phyloP scores from a whole-genome alignment of 139 green algal genomes.

The Chlorella sp. region DNA sequence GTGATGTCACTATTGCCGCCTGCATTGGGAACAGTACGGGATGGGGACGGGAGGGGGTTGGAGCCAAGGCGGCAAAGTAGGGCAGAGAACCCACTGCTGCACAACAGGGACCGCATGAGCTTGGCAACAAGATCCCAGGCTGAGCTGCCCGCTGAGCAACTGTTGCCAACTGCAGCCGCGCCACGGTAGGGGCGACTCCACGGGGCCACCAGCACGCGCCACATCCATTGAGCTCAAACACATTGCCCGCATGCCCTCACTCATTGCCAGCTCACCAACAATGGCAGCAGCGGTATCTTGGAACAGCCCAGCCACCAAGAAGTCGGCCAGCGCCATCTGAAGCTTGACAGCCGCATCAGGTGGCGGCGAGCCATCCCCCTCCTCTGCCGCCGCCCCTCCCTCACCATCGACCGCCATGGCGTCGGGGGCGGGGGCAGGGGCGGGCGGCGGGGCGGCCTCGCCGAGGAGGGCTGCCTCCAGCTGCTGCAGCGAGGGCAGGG shows the following conservation, averaged over 20 bases:
- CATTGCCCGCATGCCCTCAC: too few relatives aligned
- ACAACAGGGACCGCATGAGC: too few relatives aligned
- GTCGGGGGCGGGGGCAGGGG: neutral
- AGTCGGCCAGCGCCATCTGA: slow-evolving; percentile 52
- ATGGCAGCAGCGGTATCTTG: slow-evolving; percentile 12
- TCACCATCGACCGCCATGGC: too few relatives aligned
- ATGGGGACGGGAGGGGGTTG: too few relatives aligned
- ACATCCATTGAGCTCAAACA: too few relatives aligned
- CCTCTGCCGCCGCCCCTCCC: slow-evolving; percentile 1
- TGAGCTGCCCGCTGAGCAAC: too few relatives aligned
- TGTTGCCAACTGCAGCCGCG: too few relatives aligned
- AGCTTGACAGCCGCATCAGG: slow-evolving; percentile 28
- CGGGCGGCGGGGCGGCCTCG: neutral
- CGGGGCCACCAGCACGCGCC: too few relatives aligned
- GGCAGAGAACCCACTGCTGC: too few relatives aligned
- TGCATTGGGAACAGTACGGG: neutral
- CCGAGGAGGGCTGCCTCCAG: slow-evolving; percentile 40
- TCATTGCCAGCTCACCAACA: slow-evolving; percentile 16
- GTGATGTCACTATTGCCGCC: slow-evolving; percentile 40
- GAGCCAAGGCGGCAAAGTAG: too few relatives aligned
- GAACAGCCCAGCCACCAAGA: slow-evolving; percentile 61
- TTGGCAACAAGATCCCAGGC: too few relatives aligned
- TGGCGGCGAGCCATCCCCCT: neutral
- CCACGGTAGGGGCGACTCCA: too few relatives aligned
- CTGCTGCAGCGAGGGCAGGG: slow-evolving; percentile 36